A percentile compares a stretch with the other conserved stretches of the same genome.
phyloP scores from a whole-genome alignment of 1,284 basidiomycete genomes.

The Exsudoporus floridanus region DNA sequence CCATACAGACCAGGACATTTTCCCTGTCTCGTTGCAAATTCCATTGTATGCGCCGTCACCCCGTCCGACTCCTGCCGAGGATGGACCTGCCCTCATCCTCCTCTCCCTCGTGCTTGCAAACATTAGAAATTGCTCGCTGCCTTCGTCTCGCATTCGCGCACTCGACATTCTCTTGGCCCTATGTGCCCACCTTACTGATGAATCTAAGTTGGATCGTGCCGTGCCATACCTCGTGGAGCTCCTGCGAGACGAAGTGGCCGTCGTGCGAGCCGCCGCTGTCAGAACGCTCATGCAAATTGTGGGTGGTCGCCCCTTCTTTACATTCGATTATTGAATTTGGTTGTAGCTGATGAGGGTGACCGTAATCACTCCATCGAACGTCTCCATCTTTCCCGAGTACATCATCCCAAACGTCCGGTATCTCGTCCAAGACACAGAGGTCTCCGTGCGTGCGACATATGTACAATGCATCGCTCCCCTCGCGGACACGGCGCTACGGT shows the following conservation, averaged over 20 bases:
- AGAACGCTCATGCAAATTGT: constrained; percentile 85
- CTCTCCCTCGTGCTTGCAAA: constrained; percentile 88
- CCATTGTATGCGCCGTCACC: constrained; percentile 62
- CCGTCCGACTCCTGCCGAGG: constrained; percentile 63
- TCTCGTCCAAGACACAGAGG: constrained; percentile 79
- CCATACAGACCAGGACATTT: constrained; percentile 53
- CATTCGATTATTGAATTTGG: constrained; percentile 2
- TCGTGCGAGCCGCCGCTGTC: constrained; percentile 79
- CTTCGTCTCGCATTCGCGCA: constrained; percentile 83
- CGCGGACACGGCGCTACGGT: constrained; percentile 80
- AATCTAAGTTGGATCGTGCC: constrained; percentile 93
- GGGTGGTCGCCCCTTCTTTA: constrained; percentile 31
- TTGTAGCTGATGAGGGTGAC: constrained; percentile 78
- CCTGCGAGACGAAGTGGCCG: constrained; percentile 79
- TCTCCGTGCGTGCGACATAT: constrained; percentile 87
- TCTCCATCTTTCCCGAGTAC: constrained; percentile 89
- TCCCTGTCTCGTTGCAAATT: constrained; percentile 74
- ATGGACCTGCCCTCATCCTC: constrained; percentile 79
- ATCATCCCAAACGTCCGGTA: constrained; percentile 89
- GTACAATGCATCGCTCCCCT: constrained; percentile 85
- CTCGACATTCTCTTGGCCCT: constrained; percentile 88
- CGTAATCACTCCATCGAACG: constrained; percentile 89
- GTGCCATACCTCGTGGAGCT: constrained; percentile 91
- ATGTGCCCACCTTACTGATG: constrained; percentile 83
- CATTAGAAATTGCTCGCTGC: constrained; percentile 84